Conservation (phyloP, 257 asterid genomes). For the Solanum corneliomulleri region DNA sequence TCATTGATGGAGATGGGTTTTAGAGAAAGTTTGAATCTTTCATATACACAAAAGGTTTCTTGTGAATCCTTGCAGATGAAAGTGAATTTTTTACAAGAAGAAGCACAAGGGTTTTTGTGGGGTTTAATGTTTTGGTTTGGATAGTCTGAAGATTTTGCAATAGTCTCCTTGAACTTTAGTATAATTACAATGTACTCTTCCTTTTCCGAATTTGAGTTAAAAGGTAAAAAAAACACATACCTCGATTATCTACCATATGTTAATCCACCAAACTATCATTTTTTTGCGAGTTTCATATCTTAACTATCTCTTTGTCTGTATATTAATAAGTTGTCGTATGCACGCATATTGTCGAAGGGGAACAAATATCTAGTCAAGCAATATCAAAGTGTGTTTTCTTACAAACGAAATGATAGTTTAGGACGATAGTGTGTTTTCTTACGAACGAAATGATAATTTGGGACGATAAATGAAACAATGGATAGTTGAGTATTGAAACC, state of each 20-base stretch:
- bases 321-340: no score
- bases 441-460: no score
- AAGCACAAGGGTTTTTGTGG: background rate
- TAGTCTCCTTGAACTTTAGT: background rate
- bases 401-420: no score
- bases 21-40: background rate
- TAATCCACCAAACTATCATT: background rate
- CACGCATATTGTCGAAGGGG: background rate
- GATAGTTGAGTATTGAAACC: background rate
- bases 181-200: background rate
- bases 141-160: background rate
- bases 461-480: background rate
- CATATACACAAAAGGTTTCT: background rate
- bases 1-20: slow-evolving; percentile 23
- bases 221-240: no score
- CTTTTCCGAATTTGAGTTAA: no score
- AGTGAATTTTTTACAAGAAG: background rate
- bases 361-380: rapidly evolving
- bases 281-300: background rate
- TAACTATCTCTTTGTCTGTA: no score
- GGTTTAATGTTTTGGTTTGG: background rate
- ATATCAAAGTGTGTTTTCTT: background rate
- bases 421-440: background rate
- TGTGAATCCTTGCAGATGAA: background rate
- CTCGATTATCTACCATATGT: background rate